Evolutionary conservation across 1,284 basidiomycete genomes (phyloP).

Genomic region (Sporisorium iseilematis-ciliati): DNA sequence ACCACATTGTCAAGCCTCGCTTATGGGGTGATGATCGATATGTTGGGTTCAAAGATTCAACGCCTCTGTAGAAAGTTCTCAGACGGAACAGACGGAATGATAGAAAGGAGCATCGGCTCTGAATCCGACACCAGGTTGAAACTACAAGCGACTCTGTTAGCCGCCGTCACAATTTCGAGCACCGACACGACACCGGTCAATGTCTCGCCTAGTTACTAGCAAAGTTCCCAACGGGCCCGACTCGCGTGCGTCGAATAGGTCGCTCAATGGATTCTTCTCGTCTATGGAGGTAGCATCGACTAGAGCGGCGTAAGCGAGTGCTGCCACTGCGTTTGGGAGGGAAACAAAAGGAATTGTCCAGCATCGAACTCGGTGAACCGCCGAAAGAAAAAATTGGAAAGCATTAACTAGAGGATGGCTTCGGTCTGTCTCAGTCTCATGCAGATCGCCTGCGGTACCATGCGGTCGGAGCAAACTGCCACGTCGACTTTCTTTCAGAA

Average conservation of each 20-base stretch:
- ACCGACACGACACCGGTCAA: conserved; percentile 1
- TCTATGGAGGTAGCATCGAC: too few relatives aligned
- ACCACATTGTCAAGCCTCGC: not conserved
- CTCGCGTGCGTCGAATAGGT: not conserved
- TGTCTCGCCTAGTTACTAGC: conserved; percentile 10
- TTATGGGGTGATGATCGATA: not conserved
- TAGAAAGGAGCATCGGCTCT: not conserved
- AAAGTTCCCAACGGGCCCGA: not conserved
- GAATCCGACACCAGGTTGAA: not conserved
- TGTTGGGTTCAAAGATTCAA: not conserved
- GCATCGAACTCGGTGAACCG: not conserved
- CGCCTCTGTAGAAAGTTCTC: not conserved
- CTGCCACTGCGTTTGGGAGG: not conserved
- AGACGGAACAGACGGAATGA: not conserved
- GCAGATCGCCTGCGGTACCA: not conserved
- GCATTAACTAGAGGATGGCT: not conserved
- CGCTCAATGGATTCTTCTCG: not conserved
- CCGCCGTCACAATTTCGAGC: not conserved
- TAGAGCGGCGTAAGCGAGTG: too few relatives aligned
- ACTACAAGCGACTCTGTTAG: not conserved
- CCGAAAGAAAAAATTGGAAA: too few relatives aligned
- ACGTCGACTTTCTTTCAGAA: not conserved
- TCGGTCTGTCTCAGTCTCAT: not conserved
- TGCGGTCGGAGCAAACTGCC: not conserved
- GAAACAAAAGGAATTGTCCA: not conserved